phyloP scores from a whole-genome alignment of 1,139 yeast species.

The Barnettozyma hawaiiensis region DNA sequence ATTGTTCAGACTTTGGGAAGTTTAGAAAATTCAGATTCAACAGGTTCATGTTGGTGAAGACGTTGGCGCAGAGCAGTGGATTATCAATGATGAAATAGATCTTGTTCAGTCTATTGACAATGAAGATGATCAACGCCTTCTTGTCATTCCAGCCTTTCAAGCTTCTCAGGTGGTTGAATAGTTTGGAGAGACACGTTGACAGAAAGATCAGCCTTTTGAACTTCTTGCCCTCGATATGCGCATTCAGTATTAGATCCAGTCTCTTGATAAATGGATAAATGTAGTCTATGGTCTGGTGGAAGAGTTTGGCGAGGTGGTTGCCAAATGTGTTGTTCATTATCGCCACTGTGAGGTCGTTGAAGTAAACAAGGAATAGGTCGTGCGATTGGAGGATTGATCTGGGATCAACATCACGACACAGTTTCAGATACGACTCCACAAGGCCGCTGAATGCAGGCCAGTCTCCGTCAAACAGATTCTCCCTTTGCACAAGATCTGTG shows the following conservation, averaged over 20 bases:
- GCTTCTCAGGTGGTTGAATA: conserved; percentile 23
- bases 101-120: conserved; percentile 55
- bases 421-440: conserved; percentile 43
- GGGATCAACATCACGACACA: conserved; percentile 55
- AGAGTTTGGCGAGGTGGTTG: conserved; percentile 39
- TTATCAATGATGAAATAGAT: conserved; percentile 57
- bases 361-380: conserved; percentile 48
- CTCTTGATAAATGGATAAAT: conserved; percentile 46
- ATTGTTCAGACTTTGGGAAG: conserved; percentile 47
- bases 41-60: conserved; percentile 64
- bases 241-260: conserved; percentile 44
- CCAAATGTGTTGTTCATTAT: conserved; percentile 50
- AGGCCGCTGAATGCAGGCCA: conserved; percentile 53
- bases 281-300: conserved; percentile 37
- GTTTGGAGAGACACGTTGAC: conserved; percentile 23
- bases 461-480: conserved; percentile 35
- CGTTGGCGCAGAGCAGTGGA: conserved; percentile 67
- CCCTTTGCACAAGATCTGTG: conserved; percentile 30
- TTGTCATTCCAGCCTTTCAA: conserved; percentile 30
- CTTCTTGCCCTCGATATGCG: conserved; percentile 29
- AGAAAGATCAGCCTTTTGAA: conserved; percentile 27
- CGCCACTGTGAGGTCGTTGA: conserved; percentile 53
- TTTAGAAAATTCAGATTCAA: conserved; percentile 42
- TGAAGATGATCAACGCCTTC: conserved; percentile 46
- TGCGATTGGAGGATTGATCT: conserved; percentile 51